phyloP scores from a whole-genome alignment of 352 stramenopile species.

The Globisporangium middletonii region DNA sequence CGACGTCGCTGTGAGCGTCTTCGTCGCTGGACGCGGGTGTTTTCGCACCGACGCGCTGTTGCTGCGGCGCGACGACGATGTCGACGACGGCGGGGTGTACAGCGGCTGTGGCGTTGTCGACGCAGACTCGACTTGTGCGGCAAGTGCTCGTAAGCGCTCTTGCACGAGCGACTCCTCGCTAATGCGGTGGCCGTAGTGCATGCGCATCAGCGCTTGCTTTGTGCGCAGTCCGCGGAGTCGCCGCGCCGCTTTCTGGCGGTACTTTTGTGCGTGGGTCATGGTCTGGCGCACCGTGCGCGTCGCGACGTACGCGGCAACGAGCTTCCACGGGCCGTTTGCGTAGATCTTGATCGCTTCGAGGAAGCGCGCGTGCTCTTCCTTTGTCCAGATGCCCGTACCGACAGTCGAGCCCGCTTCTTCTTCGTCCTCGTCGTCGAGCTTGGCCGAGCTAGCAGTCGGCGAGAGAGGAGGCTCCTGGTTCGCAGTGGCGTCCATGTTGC shows the following conservation, averaged over 20 bases:
- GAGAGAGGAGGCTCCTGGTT: neutral
- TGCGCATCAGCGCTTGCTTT: constrained; percentile 69
- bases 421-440: constrained; percentile 5
- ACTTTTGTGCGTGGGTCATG: constrained; percentile 76
- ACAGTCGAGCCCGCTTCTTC: constrained; percentile 12
- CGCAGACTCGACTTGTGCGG: constrained; percentile 10
- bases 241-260: constrained; percentile 53
- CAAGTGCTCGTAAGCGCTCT: constrained; percentile 43
- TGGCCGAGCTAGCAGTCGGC: neutral
- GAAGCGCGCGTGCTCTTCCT: constrained; percentile 61
- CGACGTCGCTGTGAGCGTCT: neutral
- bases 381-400: constrained; percentile 49
- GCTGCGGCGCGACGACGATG: neutral
- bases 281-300: constrained; percentile 70
- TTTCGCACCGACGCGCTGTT: neutral
- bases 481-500: neutral
- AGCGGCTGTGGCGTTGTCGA: constrained; percentile 3
- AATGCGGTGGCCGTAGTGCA: constrained; percentile 57
- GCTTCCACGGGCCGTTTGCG: constrained; percentile 58
- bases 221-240: constrained; percentile 54
- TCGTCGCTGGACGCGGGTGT: neutral
- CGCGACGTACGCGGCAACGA: constrained; percentile 54
- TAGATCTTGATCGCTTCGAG: constrained; percentile 73
- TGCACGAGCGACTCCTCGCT: constrained; percentile 60
- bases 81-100: constrained; percentile 6